Base-by-base conservation (phyloP, 2,329 filamentous ascomycete species). In the Aspergillus sp. region DNA sequence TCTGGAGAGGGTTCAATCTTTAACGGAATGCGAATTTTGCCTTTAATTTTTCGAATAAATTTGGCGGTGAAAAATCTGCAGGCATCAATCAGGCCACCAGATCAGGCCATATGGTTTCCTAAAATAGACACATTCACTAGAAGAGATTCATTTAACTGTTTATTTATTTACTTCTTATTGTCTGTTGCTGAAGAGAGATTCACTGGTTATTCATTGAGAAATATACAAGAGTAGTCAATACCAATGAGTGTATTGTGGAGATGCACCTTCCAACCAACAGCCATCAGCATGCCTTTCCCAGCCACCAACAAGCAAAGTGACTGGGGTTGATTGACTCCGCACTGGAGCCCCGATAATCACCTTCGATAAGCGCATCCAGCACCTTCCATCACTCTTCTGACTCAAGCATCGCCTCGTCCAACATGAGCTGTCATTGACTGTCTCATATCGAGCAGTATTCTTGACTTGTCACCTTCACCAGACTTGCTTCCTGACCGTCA, bases 61-160 rank as follows among this genome's bases (percentile, higher is more conserved):
- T 57, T 52, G 64, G 64, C 61, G 65, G 67, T 68, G 64, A 69
- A 60, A 30, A 55, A 56, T 57, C 32, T 56, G 51, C 56, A 58
- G 59, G 39, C 55, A 58, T 50, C 42, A 52, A 64, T 65, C 64
- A 66, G 62, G 57, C 64, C 64, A 66, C 54, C 49, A 21, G 42
- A 64, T 65, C 64, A 66, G 62, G 49, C 64, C 65, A 66, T 64
- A 53, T 23, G 51, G 21, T 42, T 53, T 19, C 41, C 41, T 10
- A 44, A 44, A 44, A 44, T 44, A 44, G 41, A 21, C 5, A 19
- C 41, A 15, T 19, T 44, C 8, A 19, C 41, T 21, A 15, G 15
- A 13, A 5, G 4, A n/a, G 11, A 13, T 13, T 36, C 32, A 13
- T 5, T 5, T 13, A 13, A 36, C 32, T 36, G 32, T 36, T 36